Evolutionary conservation across 352 stramenopile species (phyloP).

Genomic region (Lagenidium sp.): DNA sequence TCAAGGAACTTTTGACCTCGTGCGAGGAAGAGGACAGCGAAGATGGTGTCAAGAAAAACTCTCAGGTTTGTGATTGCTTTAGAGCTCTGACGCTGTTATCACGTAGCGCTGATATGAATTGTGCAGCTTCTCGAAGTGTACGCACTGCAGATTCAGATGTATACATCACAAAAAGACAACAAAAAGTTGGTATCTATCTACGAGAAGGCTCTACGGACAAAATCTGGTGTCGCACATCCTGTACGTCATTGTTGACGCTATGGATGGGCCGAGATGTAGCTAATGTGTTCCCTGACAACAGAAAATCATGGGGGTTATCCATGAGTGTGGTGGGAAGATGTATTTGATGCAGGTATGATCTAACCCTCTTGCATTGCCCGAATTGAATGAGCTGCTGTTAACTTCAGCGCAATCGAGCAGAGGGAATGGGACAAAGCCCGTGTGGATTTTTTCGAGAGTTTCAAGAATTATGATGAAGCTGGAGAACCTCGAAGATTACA

Average conservation of each 20-base stretch:
- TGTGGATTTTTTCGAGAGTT: conserved; percentile 93
- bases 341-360: conserved; percentile 88
- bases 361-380: no score
- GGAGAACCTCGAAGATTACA: conserved; percentile 87
- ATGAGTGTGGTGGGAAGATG: conserved; percentile 95
- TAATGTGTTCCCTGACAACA: conserved; percentile 12
- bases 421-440: conserved; percentile 90
- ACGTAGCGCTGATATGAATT: neutral
- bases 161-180: conserved; percentile 88
- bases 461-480: conserved; percentile 96
- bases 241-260: conserved; percentile 30
- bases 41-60: conserved; percentile 79
- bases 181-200: conserved; percentile 93
- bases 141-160: conserved; percentile 91
- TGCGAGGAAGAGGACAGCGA: conserved; percentile 82
- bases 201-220: conserved; percentile 85
- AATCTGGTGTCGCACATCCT: conserved; percentile 85
- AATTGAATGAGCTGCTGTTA: neutral
- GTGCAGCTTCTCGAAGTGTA: conserved; percentile 90
- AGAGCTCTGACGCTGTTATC: neutral
- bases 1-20: conserved; percentile 80
- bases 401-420: conserved; percentile 11
- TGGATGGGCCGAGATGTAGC: no score
- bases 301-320: conserved; percentile 92
- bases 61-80: conserved; percentile 25